phyloP scores from a whole-genome alignment of 495 filamentous ascomycete species.

The Podospora pseudocomata region DNA sequence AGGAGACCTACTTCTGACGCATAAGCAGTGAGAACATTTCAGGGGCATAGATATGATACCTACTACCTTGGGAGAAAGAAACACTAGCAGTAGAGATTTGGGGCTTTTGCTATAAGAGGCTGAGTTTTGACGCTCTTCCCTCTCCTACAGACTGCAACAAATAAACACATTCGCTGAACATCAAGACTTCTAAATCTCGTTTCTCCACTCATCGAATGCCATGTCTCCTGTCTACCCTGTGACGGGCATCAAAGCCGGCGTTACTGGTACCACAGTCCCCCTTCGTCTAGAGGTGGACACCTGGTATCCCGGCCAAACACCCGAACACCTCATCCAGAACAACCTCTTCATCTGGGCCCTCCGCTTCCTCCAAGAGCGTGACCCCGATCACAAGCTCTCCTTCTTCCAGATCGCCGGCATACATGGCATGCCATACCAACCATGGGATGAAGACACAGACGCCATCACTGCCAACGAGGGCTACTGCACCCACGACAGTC shows the following conservation, averaged over 20 bases:
- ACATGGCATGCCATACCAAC: background rate
- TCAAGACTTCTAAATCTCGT: background rate
- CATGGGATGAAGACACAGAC: slow-evolving; percentile 2
- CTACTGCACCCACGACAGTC: slow-evolving; percentile 3
- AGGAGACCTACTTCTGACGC: too few relatives aligned
- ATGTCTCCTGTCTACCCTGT: background rate
- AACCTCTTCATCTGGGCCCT: slow-evolving; percentile 1
- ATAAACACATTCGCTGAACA: background rate
- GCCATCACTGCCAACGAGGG: slow-evolving; percentile 4
- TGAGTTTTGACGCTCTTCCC: too few relatives aligned
- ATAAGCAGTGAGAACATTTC: too few relatives aligned
- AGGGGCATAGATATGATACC: too few relatives aligned
- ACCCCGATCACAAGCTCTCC: slow-evolving; percentile 1
- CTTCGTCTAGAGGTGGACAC: slow-evolving; percentile 5
- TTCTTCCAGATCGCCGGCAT: slow-evolving; percentile 1
- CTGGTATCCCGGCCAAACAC: background rate
- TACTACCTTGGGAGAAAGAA: too few relatives aligned
- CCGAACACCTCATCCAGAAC: slow-evolving; percentile 1
- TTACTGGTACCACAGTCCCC: background rate
- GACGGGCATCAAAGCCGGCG: background rate
- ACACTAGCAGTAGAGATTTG: too few relatives aligned
- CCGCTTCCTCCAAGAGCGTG: background rate
- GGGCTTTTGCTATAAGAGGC: too few relatives aligned
- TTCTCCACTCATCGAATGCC: background rate
- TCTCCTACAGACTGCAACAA: too few relatives aligned